Percentiles rank a stretch among this genome's conserved stretches.
Evolutionary conservation across 2,329 filamentous ascomycete species (phyloP).

Genomic region (Pseudocercospora cruenta): DNA sequence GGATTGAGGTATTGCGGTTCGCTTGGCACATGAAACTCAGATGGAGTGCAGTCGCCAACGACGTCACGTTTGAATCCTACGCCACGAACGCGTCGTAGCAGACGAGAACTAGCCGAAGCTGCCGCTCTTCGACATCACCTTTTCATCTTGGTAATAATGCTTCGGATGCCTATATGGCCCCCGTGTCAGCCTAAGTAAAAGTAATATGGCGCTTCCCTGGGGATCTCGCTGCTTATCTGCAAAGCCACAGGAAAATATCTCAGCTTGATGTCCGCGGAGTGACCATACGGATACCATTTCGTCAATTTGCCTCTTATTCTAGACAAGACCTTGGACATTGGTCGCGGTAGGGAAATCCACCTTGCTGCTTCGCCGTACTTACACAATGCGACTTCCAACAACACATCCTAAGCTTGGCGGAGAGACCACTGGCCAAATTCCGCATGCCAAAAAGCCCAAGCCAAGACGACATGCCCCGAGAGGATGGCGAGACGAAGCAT

Average conservation of each 20-base stretch:
- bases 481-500: constrained; percentile 52
- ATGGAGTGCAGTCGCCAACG: neutral
- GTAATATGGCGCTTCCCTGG: neutral
- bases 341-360: no score
- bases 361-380: no score
- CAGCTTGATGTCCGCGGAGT: no score
- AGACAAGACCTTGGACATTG: no score
- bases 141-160: neutral
- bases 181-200: neutral
- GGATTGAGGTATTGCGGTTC: neutral
- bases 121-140: neutral
- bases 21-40: neutral
- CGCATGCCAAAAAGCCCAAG: constrained; percentile 53
- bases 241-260: neutral
- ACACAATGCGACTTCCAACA: constrained; percentile 15
- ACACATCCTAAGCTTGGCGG: constrained; percentile 25
- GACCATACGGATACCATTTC: neutral
- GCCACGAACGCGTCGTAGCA: neutral
- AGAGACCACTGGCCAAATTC: constrained; percentile 36
- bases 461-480: constrained; percentile 44
- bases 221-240: neutral
- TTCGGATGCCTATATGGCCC: neutral
- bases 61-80: neutral
- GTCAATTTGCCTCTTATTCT: neutral
- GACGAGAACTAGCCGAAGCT: neutral